Base-by-base conservation (phyloP, 345 rosid species). In the Firmiana major region DNA sequence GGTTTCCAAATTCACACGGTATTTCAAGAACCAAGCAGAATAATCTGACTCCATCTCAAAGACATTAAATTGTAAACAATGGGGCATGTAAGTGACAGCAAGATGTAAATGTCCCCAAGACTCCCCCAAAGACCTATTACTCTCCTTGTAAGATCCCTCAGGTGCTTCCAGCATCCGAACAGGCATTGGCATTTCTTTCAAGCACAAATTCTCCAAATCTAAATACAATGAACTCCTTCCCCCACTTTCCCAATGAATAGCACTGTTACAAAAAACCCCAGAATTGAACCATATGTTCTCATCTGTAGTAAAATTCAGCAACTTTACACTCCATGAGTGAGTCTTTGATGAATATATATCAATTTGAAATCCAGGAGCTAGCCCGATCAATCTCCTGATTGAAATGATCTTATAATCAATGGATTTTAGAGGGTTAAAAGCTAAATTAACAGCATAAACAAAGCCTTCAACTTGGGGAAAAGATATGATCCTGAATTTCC, bases 311-410 rank as follows among this genome's bases (percentile, higher is more conserved):
- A 71, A 71, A 46, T 4, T 28, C 12, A 71, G 0, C 3, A 26
- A 40, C 12, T 17, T 48, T 15, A 49, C 38, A 15, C 6, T 69
- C 73, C 73, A 46, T 24, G 73, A 46, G 48, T 45, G 42, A 6
- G 73, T 69, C 21, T 69, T 9, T 31, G 73, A 69, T 51, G 73
- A 69, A 45, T 49, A 71, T 26, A 71, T 51, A 71, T 71, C 74
- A 46, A 71, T 28, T 5, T 71, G 62, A 49, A 34, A 26, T 31
- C 26, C 38, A 71, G 24, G 58, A 15, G 38, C 9, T 21, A 45
- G 38, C 10, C 21, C n/a, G 6, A 46, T 5, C 73, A 65, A 40
- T 65, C 49, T 42, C 71, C 73, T 48, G 11, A 69, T 51, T 22
- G 57, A 46, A 16, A 69, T 46, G 38, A 69, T 51, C 40, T 69